Percentiles rank a stretch among this genome's conserved stretches.
Conservation (phyloP, 805 yeast genomes). For the Candida oleophila region DNA sequence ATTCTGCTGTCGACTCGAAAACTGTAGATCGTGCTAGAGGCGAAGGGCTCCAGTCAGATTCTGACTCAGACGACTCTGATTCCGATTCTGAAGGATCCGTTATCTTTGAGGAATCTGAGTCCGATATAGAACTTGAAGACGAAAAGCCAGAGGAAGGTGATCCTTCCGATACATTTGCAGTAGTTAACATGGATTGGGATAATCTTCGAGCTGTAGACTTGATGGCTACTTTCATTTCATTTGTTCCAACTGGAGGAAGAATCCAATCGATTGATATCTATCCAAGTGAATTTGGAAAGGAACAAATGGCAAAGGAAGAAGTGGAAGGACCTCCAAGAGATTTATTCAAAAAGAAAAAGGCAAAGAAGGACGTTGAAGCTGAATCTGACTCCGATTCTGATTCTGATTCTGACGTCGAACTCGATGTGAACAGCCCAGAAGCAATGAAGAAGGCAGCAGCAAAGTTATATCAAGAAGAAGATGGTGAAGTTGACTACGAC, state of each 20-base stretch:
- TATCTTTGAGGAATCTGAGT: slow-evolving; percentile 43
- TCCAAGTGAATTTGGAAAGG: slow-evolving; percentile 92
- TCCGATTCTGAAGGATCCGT: slow-evolving; percentile 39
- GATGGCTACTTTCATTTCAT: slow-evolving; percentile 84
- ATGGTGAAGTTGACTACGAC: slow-evolving; percentile 81
- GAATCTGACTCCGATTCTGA: slow-evolving; percentile 32
- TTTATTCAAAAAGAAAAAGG: slow-evolving; percentile 55
- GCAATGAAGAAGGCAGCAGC: slow-evolving; percentile 61
- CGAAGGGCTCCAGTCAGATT: slow-evolving; percentile 44
- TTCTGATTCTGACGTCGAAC: slow-evolving; percentile 33
- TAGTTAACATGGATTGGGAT: slow-evolving; percentile 97
- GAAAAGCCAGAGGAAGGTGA: slow-evolving; percentile 81
- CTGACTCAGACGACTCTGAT: slow-evolving; percentile 43
- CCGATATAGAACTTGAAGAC: slow-evolving; percentile 55
- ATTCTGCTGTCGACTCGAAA: slow-evolving; percentile 12
- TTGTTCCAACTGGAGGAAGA: slow-evolving; percentile 73
- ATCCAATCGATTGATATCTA: slow-evolving; percentile 69
- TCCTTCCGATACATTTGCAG: slow-evolving; percentile 80
- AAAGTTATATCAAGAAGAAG: slow-evolving; percentile 74
- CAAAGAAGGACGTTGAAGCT: slow-evolving; percentile 31
- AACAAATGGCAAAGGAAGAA: slow-evolving; percentile 86
- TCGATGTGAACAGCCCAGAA: slow-evolving; percentile 46
- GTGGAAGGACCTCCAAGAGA: slow-evolving; percentile 91
- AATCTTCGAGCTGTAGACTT: slow-evolving; percentile 83
- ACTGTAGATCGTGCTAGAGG: slow-evolving; percentile 67